Base-by-base conservation (phyloP, 139 green algal species). In the Gonium pectorale region DNA sequence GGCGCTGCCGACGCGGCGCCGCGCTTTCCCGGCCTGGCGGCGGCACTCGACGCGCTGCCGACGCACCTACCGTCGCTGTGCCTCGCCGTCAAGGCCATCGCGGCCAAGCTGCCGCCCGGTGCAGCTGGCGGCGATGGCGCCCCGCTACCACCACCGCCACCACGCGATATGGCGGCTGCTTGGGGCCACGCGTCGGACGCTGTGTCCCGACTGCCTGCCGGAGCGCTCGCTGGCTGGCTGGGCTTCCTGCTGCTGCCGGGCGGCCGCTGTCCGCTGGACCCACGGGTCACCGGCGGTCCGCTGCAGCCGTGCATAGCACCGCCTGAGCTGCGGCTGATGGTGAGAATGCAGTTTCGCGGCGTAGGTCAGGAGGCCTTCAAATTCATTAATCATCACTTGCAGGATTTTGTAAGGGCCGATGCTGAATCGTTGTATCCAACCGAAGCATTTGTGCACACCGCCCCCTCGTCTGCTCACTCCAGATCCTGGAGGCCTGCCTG, bases 101-200 rank as follows among this genome's bases (percentile, higher is more conserved):
- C 31, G 19, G 41, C 33, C 44, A 66, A 66, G 46, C 4, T 8
- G 67, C 40, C 9, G 40, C 24, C 26, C 2, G 31, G 8, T 0
- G 67, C 15, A 43, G 9, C 43, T 27, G 44, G 29, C 7, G 41
- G 29, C 69, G 29, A 29, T 22, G 69, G 69, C 26, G 33, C 19
- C 21, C 2, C 59, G 5, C 27, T 5, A 9, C 35, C 64, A 21
- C 35, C 64, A 2, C 35, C 35, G 35, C 64, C 73, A 33, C 59
- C 44, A 2, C 75, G 75, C 9, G 75, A 82, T 29, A 82, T 82
- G 75, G 59, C 59, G 13, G 59, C 64, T 29, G 75, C 75, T 27
- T 82, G 75, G 75, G 75, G 75, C 7, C 56, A 82, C 59, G 60
- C 71, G 41, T 40, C n/a, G n/a, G 75, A 82, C 59, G 59, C 71